Percentiles rank a stretch among this genome's conserved stretches.
phyloP scores from a whole-genome alignment of 306 rosid species.

The Vigna hirtella region DNA sequence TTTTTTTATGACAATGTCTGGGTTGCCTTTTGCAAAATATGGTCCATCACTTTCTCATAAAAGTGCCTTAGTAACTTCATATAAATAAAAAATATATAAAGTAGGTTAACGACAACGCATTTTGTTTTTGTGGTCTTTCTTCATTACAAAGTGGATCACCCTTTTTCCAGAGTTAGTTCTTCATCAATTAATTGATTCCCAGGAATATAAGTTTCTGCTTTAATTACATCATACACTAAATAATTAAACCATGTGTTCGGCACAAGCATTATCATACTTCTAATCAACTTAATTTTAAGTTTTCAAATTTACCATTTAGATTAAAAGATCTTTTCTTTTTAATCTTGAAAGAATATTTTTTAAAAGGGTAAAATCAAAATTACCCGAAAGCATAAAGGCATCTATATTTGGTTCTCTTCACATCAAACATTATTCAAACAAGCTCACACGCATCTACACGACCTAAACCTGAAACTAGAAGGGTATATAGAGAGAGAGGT shows the following conservation, averaged over 20 bases:
- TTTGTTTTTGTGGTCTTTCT: conserved; percentile 41
- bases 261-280: neutral
- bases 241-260: conserved; percentile 1
- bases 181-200: neutral
- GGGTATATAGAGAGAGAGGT: neutral
- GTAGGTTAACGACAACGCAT: conserved; percentile 40
- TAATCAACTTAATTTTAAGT: neutral
- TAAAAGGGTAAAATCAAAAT: no score
- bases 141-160: conserved; percentile 24
- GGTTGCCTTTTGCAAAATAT: conserved; percentile 11
- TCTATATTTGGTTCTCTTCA: neutral
- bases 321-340: no score
- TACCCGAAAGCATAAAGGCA: no score
- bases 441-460: neutral
- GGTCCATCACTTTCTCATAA: conserved; percentile 44
- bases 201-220: neutral
- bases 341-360: no score
- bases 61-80: conserved; percentile 44
- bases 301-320: no score
- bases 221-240: neutral
- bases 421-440: neutral
- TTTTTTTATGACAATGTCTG: conserved; percentile 10
- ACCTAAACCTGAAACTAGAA: neutral
- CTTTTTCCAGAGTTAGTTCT: neutral
- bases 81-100: no score